These are phyloP conservation scores for Laburnicola sp. DNA, from an alignment of 2,329 filamentous ascomycete species.

Conservation along the genomic window DNA sequence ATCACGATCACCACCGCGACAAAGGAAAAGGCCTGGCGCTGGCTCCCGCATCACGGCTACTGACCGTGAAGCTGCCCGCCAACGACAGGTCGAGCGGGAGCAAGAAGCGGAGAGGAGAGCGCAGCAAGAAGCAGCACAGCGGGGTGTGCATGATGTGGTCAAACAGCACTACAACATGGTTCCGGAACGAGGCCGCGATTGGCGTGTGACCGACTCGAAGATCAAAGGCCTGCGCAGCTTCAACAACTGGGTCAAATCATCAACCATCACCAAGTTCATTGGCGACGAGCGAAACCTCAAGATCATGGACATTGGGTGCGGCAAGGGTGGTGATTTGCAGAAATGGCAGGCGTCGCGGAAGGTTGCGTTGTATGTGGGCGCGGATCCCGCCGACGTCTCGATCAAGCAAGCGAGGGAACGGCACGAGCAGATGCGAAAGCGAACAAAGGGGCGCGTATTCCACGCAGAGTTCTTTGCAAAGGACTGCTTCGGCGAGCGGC, in stretches of 20 bases:
- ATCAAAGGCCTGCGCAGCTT: constrained; percentile 94
- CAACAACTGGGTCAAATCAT: constrained; percentile 99
- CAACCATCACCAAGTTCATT: constrained; percentile 89
- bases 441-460: constrained; percentile 64
- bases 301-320: constrained; percentile 92
- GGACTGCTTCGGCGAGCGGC: constrained; percentile 85
- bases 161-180: constrained; percentile 95
- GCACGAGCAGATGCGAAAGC: constrained; percentile 72
- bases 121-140: constrained; percentile 42
- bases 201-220: constrained; percentile 89
- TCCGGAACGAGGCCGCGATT: constrained; percentile 88
- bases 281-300: constrained; percentile 62
- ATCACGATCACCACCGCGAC: constrained; percentile 57
- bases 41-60: constrained; percentile 64
- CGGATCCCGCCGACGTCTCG: constrained; percentile 90
- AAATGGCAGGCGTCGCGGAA: constrained; percentile 94
- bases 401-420: constrained; percentile 88
- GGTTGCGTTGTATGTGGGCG: constrained; percentile 89
- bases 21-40: constrained; percentile 63
- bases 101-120: constrained; percentile 54
- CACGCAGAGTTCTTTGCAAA: constrained; percentile 87
- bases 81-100: constrained; percentile 49
- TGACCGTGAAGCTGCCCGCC: constrained; percentile 69
- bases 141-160: constrained; percentile 81
- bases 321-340: constrained; percentile 90